A percentile compares a stretch with the other conserved stretches of the same genome.
Evolutionary conservation across 768 basidiomycete species (phyloP).

Genomic region (Pisolithus microcarpus): DNA sequence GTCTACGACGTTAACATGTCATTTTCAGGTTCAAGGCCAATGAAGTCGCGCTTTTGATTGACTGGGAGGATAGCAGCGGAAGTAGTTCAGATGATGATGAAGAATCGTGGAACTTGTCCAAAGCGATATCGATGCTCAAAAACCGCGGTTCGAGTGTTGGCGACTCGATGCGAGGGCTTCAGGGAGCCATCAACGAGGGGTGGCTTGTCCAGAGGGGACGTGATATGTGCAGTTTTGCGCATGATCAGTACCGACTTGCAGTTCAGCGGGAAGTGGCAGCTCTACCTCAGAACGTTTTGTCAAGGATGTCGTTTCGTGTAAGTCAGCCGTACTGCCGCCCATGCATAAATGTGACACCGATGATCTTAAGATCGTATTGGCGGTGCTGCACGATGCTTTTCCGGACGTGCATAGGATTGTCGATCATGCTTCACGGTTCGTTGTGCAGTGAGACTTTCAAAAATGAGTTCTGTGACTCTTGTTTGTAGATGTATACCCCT

Average conservation of each 20-base stretch:
- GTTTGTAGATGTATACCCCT: slow-evolving; percentile 50
- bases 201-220: slow-evolving; percentile 68
- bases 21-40: slow-evolving; percentile 57
- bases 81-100: slow-evolving; percentile 38
- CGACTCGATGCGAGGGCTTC: slow-evolving; percentile 60
- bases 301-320: slow-evolving; percentile 68
- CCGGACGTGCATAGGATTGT: slow-evolving; percentile 63
- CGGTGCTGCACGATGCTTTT: slow-evolving; percentile 59
- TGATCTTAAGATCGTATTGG: slow-evolving; percentile 51
- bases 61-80: slow-evolving; percentile 57
- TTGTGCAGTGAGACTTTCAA: neutral
- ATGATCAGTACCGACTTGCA: slow-evolving; percentile 70
- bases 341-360: neutral
- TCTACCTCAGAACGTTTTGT: slow-evolving; percentile 41
- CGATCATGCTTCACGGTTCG: slow-evolving; percentile 58
- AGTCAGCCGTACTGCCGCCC: slow-evolving; percentile 6
- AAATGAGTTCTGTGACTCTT: neutral
- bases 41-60: slow-evolving; percentile 67
- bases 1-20: neutral
- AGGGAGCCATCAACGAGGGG: slow-evolving; percentile 62
- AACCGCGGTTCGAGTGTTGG: slow-evolving; percentile 30
- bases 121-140: slow-evolving; percentile 41
- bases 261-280: slow-evolving; percentile 52
- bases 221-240: slow-evolving; percentile 71
- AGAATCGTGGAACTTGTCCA: slow-evolving; percentile 47